These are phyloP conservation scores for Brettanomyces anomalus DNA, from an alignment of 805 yeast genomes.

Conservation along the genomic window DNA sequence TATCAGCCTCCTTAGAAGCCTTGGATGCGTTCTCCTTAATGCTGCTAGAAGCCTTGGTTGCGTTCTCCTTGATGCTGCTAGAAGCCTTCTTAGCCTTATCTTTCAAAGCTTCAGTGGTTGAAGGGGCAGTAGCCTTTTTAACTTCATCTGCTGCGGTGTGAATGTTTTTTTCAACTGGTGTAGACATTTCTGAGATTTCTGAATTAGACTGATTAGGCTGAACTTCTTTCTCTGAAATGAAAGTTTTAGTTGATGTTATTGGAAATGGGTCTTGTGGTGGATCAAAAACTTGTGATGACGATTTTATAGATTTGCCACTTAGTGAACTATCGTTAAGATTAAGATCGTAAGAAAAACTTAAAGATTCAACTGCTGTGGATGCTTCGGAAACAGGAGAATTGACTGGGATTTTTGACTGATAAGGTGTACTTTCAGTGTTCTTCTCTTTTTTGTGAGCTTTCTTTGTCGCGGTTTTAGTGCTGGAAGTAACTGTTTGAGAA, in stretches of 20 bases:
- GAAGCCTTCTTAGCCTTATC: slow-evolving; percentile 1
- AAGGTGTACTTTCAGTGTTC: background rate
- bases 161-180: background rate
- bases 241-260: background rate
- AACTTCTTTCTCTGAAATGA: background rate
- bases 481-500: background rate
- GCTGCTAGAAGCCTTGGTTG: slow-evolving; percentile 4
- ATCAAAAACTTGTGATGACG: background rate
- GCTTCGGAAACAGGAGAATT: background rate
- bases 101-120: slow-evolving; percentile 3
- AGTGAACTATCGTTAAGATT: too few species aligned
- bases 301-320: background rate
- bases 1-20: slow-evolving; percentile 12
- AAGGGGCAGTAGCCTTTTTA: background rate
- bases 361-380: slow-evolving; percentile 1
- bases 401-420: background rate
- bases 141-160: background rate
- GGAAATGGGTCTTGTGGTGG: background rate
- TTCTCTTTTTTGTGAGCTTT: slow-evolving; percentile 1
- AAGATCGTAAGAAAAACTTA: too few species aligned
- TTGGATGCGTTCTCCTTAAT: slow-evolving; percentile 7
- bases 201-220: background rate
- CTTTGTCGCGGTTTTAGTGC: background rate
- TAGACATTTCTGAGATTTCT: background rate
- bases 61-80: slow-evolving; percentile 1